Evolutionary conservation across 495 filamentous ascomycete species (phyloP), one percentile per base, ranked within the genome.

Genomic region (Penicillium salamii): DNA sequence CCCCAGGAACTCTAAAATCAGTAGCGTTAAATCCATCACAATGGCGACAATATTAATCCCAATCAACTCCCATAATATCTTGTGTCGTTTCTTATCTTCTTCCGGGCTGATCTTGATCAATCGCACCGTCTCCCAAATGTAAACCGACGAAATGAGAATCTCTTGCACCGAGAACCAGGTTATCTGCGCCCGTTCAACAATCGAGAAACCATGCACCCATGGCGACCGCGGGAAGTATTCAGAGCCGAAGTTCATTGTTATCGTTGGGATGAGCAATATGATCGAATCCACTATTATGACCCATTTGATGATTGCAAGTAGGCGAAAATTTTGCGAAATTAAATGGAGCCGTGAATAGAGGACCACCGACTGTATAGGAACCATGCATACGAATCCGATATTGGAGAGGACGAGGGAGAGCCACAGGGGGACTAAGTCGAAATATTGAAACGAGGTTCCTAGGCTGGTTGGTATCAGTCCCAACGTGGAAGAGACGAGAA

Each of bases 121-220:
- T 12, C 59, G 53, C 42, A 73, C 43, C 2, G 69, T 76, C 12
- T 75, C 70, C 43, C 51, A 56, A 57, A 80, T 69, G 56, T 81
- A 82, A 9, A 82, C 53, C 0, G 52, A 54, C 0, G 78, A 79
- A 46, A 82, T 72, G 38, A 76, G 42, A 23, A 62, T 50, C 54
- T 82, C 79, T 52, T 82, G 78, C 1, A 75, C 29, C 28, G 60
- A 67, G 61, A 82, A 80, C 46, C 65, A 62, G 34, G 72, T 71
- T 33, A 80, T 53, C 50, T 81, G 78, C 15, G 78, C 61, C 21
- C 71, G 71, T 53, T 81, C 78, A 50, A 73, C 59, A 44, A 74
- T 50, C 17, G 55, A 53, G 53, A 72, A 70, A 20, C 63, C 59
- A 12, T 47, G 33, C 39, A 68, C 37, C 88, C 88, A 66, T 2